Evolutionary conservation across 2,329 filamentous ascomycete genomes (phyloP).

Genomic region (Aureobasidium sp.): DNA sequence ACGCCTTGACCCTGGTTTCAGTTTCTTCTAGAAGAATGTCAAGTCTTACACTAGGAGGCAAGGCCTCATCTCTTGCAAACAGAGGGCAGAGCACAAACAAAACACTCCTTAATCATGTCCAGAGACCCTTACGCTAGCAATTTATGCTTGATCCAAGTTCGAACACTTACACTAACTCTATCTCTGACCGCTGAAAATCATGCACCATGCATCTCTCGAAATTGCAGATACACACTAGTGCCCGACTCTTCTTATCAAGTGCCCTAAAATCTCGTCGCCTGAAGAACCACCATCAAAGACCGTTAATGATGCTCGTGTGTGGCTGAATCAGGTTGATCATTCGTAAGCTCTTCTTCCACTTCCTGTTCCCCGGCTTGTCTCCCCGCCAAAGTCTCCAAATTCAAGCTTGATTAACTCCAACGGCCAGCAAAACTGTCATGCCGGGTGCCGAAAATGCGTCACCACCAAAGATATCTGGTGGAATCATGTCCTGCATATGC

Average conservation of each 20-base stretch:
- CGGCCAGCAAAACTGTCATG: background rate
- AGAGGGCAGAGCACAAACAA: background rate
- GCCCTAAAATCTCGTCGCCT: background rate
- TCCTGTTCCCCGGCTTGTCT: background rate
- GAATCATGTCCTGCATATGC: too few species aligned
- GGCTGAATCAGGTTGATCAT: constrained; percentile 2
- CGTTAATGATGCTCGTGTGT: constrained; percentile 1
- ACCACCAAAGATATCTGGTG: background rate
- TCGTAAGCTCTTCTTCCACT: constrained; percentile 3
- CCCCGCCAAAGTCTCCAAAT: background rate
- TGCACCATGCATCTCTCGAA: background rate
- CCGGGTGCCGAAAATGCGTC: background rate
- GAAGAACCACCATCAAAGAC: background rate
- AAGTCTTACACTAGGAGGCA: background rate
- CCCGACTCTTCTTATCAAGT: background rate
- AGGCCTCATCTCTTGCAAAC: background rate
- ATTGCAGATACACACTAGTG: background rate
- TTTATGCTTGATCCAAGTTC: background rate
- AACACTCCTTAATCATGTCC: background rate
- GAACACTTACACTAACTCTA: background rate
- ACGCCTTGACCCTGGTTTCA: background rate
- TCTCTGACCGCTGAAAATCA: background rate
- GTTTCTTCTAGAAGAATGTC: background rate
- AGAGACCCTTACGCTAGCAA: background rate
- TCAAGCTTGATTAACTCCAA: background rate